Conservation (phyloP, 2,329 filamentous ascomycete genomes). For the Penicillium sp. region DNA sequence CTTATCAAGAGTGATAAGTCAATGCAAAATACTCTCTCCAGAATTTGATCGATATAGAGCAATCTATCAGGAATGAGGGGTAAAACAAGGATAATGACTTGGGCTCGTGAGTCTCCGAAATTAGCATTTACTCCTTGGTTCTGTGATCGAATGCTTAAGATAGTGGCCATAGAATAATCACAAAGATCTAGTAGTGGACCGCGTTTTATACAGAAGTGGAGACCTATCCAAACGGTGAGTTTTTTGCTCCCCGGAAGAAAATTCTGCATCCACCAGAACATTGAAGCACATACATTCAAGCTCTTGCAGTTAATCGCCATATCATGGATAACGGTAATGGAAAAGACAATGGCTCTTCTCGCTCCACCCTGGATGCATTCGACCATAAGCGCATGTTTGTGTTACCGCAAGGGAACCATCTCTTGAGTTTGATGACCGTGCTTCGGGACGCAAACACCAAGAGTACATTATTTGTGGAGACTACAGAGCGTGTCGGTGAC, state of each 20-base stretch:
- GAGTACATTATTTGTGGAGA: neutral
- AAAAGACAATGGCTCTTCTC: neutral
- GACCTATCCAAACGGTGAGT: neutral
- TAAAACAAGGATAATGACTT: neutral
- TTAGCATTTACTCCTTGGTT: neutral
- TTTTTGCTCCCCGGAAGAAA: neutral
- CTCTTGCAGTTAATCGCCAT: neutral
- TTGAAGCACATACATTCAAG: neutral
- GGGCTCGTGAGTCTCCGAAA: neutral
- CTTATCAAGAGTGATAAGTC: neutral
- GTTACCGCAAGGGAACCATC: slow-evolving; percentile 3
- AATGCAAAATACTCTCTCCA: neutral
- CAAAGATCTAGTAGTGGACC: neutral
- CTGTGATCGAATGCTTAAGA: neutral
- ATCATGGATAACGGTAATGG: neutral
- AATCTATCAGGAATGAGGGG: neutral
- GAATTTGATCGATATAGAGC: neutral
- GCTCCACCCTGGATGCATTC: neutral
- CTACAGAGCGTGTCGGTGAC: slow-evolving; percentile 3
- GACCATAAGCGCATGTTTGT: neutral
- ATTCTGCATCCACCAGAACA: neutral
- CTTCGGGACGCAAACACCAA: slow-evolving; percentile 2
- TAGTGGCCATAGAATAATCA: neutral
- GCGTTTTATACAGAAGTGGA: neutral
- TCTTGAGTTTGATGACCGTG: slow-evolving; percentile 5